Percentiles rank a stretch among this genome's conserved stretches.
Evolutionary conservation across 2,329 filamentous ascomycete species (phyloP).

Genomic region (Paraphoma sp.): DNA sequence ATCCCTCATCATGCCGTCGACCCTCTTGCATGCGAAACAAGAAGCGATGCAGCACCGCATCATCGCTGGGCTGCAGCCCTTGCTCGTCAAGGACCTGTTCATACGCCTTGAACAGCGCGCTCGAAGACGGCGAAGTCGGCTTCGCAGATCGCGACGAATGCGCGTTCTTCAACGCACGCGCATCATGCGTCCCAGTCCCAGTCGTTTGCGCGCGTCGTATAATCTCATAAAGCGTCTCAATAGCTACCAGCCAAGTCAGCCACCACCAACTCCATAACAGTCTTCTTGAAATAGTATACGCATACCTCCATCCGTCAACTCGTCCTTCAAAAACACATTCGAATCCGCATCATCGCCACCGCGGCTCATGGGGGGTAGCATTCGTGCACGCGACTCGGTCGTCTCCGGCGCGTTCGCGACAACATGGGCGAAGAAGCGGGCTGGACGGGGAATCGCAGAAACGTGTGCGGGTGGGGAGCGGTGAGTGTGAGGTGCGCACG

Average conservation of each 20-base stretch:
- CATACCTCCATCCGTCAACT: slow-evolving; percentile 46
- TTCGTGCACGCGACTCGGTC: slow-evolving; percentile 48
- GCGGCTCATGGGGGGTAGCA: slow-evolving; percentile 49
- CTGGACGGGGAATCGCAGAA: slow-evolving; percentile 7
- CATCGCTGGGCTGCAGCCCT: slow-evolving; percentile 74
- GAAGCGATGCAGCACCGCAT: slow-evolving; percentile 77
- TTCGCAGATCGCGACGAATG: not conserved
- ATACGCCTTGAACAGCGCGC: slow-evolving; percentile 82
- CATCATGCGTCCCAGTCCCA: not conserved
- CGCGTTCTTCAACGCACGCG: not conserved
- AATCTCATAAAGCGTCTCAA: slow-evolving; percentile 78
- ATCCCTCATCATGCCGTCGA: slow-evolving; percentile 40
- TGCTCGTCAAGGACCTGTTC: slow-evolving; percentile 75
- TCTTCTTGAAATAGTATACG: no score
- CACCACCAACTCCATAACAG: no score
- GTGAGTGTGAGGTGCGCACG: slow-evolving; percentile 8
- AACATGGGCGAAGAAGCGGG: slow-evolving; percentile 44
- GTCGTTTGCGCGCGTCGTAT: slow-evolving; percentile 69
- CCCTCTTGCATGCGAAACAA: slow-evolving; percentile 71
- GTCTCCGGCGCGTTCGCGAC: slow-evolving; percentile 48
- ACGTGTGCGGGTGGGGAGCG: slow-evolving; percentile 1
- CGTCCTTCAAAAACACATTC: slow-evolving; percentile 47
- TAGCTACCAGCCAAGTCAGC: slow-evolving; percentile 61
- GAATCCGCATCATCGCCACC: slow-evolving; percentile 48
- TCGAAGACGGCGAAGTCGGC: slow-evolving; percentile 63